Evolutionary conservation across 495 filamentous ascomycete genomes (phyloP), one percentile per base, ranked within the genome.

Genomic region (Glarea lozoyensis): DNA sequence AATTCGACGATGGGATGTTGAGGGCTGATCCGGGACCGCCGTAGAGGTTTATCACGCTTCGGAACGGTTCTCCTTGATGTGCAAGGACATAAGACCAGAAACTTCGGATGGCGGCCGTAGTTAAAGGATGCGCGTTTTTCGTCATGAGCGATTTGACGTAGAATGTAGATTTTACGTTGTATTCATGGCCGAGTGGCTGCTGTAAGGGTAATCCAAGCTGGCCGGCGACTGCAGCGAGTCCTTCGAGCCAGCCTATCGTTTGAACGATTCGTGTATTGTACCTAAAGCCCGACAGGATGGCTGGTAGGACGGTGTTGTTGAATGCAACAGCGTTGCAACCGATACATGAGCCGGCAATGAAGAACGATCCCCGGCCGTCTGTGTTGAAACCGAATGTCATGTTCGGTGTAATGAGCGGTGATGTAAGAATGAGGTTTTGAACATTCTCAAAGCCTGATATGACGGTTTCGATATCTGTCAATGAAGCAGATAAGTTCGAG

Each of bases 351-450:
- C 67, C 66, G 16, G 40, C 47, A 20, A 69, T 37, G 3, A 36
- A 48, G 37, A 68, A 37, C 10, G 42, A 57, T 27, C 53, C 44
- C 13, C 50, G 19, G 47, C 70, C 67, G n/a, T 61, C 69, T 15
- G 67, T 56, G 25, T 72, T 70, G 20, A 73, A 62, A 35, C 74
- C 73, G 38, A 76, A 71, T 3, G 66, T 69, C 11, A 68, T 64
- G 10, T 68, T 68, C 51, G 69, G 63, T 42, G 73, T 57, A 20
- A 65, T 58, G n/a, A 71, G 65, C 1, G 73, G 57, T 10, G 71
- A 66, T 23, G 68, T 63, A 45, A 68, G 59, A 45, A 72, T 65
- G 54, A 73, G 74, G 30, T 67, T 57, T 54, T 78, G 68, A 5
- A 72, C 48, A 34, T 69, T 58, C 10, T 70, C 51, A 20, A 67